Evolutionary conservation across 2,329 filamentous ascomycete genomes (phyloP).

Genomic region (Pseudopyricularia cyperi): DNA sequence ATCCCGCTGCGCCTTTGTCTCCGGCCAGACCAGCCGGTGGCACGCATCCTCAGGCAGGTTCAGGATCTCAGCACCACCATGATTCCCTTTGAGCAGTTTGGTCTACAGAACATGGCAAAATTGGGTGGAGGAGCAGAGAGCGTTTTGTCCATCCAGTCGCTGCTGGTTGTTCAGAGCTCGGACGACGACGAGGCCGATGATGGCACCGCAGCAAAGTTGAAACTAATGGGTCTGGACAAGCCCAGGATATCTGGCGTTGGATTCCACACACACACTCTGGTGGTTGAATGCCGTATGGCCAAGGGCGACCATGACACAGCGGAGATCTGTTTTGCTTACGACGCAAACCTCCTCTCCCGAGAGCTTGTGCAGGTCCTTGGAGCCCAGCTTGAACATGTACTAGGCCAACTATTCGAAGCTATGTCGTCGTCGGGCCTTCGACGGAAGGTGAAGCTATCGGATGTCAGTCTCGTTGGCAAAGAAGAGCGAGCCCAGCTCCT

Average conservation of each 20-base stretch:
- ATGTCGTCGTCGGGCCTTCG: not conserved
- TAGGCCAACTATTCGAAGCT: not conserved
- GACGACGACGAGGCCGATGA: not conserved
- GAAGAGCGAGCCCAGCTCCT: not conserved
- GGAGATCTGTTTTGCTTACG: not conserved
- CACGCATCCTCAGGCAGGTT: not conserved
- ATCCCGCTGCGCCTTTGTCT: conserved; percentile 14
- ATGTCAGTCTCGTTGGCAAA: not conserved
- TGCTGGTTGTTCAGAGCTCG: not conserved
- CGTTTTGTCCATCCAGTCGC: not conserved
- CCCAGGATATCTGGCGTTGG: not conserved
- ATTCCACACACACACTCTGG: not conserved
- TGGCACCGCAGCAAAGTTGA: not conserved
- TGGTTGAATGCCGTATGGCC: not conserved
- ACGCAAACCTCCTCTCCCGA: not conserved
- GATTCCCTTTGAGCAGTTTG: not conserved
- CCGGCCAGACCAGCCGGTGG: conserved; percentile 3
- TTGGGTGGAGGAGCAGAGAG: not conserved
- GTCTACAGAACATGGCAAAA: not conserved
- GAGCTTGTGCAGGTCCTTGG: not conserved
- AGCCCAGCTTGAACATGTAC: not conserved
- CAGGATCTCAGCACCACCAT: not conserved
- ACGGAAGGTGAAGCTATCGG: not conserved
- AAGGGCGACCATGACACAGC: not conserved
- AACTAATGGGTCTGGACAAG: not conserved